A percentile compares a stretch with the other conserved stretches of the same genome.
Conservation (phyloP, 805 yeast genomes). For the Candida dajiaensis region DNA sequence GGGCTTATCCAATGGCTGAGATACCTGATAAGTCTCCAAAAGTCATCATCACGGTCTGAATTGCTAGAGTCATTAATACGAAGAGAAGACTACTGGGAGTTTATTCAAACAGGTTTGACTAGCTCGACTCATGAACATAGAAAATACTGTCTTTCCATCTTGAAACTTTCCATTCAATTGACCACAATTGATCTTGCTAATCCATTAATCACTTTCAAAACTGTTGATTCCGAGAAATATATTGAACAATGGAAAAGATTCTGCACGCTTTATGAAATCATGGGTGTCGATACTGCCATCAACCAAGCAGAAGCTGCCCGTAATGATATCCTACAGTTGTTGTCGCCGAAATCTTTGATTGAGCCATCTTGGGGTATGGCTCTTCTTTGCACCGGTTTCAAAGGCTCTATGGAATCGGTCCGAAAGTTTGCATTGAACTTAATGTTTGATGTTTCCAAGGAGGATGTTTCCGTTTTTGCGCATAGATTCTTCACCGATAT, state of each 20-base stretch:
- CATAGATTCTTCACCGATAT: slow-evolving; percentile 34
- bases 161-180: slow-evolving; percentile 53
- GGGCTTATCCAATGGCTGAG: slow-evolving; percentile 54
- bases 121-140: slow-evolving; percentile 58
- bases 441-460: slow-evolving; percentile 44
- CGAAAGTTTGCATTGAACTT: slow-evolving; percentile 54
- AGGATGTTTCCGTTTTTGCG: slow-evolving; percentile 42
- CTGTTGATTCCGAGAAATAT: slow-evolving; percentile 18
- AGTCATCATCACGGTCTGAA: slow-evolving; percentile 1
- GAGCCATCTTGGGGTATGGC: slow-evolving; percentile 69
- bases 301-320: slow-evolving; percentile 81
- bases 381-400: slow-evolving; percentile 69
- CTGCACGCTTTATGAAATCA: slow-evolving; percentile 69
- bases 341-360: slow-evolving; percentile 44
- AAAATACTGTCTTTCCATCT: slow-evolving; percentile 60
- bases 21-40: slow-evolving; percentile 30
- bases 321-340: slow-evolving; percentile 50
- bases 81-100: slow-evolving; percentile 45
- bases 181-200: slow-evolving; percentile 29
- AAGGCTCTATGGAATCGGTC: slow-evolving; percentile 73
- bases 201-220: slow-evolving; percentile 17
- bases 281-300: slow-evolving; percentile 78
- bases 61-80: slow-evolving; percentile 3
- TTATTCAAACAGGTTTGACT: slow-evolving; percentile 50
- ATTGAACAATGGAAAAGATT: slow-evolving; percentile 64